Evolutionary conservation across 257 asterid species (phyloP), one percentile per base, ranked within the genome.

Genomic region (Forsythia suspensa): DNA sequence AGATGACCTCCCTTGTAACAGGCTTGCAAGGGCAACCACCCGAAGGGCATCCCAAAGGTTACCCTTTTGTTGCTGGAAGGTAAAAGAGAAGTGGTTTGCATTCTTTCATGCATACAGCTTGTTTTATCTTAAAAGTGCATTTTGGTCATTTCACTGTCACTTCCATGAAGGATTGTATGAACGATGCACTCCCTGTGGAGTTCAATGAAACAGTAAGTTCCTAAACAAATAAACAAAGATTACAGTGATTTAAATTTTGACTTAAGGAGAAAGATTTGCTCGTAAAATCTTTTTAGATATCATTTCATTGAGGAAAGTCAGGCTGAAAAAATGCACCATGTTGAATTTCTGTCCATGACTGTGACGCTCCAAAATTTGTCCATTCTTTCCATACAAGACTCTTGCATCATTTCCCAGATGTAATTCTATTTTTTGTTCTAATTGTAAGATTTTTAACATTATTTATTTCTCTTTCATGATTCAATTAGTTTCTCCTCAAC

Each of bases 21-120:
- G 98, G 98, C 84, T 88, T 95, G 92, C 99, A 95, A 82, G 98
- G 99, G 71, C 88, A 81, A 86, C 97, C 98, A 74, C 99, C 99
- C 72, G 89, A 90, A 79, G 98, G 90, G 69, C 92, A 95, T 76
- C 93, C 95, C 11, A 79, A 75, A 74, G 98, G 98, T 88, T 95
- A 95, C 48, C 99, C 99, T 77, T 95, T 89, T 90, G 86, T 93
- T 77, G 96, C 91, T 73, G 99, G 98, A 82, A 92, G 97, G 99
- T 94, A 70, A 36, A 42, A 78, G 37, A 38, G 8, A 10, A 15
- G 48, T 16, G 71, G 51, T 70, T 37, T 76, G 76, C 18, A 55
- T 78, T 16, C 40, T 42, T 20, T 55, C 68, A 48, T 68, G 69
- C 16, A 8, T 48, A 38, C 18, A 75, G 8, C 80, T 36, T 70